These are phyloP conservation scores for Digitaria exilis DNA, from an alignment of 202 grass and related monocot genomes.

Conservation along the genomic window DNA sequence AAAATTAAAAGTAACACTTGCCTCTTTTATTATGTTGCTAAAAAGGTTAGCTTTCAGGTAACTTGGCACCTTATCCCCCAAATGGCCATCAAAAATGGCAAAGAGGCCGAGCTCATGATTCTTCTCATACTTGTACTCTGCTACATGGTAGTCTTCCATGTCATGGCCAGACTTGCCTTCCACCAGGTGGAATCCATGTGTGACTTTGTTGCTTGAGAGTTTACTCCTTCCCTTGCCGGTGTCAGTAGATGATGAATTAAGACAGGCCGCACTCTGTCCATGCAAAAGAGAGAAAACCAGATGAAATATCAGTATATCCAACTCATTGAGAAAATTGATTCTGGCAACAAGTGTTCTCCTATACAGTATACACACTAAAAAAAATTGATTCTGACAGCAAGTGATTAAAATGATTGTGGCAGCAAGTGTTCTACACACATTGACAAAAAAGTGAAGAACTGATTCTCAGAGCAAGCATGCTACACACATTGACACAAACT, in stretches of 20 bases:
- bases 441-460: not conserved
- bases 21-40: constrained; percentile 86
- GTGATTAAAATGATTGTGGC: not conserved
- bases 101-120: constrained; percentile 89
- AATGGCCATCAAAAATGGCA: constrained; percentile 99
- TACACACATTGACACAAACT: constrained; percentile 12
- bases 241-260: constrained; percentile 74
- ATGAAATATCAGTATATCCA: not conserved
- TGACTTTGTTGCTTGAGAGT: constrained; percentile 79
- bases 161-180: constrained; percentile 99
- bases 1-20: constrained; percentile 35
- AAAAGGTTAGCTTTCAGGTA: constrained; percentile 96
- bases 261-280: constrained; percentile 70
- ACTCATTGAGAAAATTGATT: not conserved
- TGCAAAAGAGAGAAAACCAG: constrained; percentile 27
- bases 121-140: constrained; percentile 86
- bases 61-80: constrained; percentile 91
- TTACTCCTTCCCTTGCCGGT: constrained; percentile 96
- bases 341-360: not conserved
- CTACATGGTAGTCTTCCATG: constrained; percentile 99
- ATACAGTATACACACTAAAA: constrained; percentile 18
- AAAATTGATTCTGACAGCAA: not conserved
- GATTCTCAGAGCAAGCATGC: not conserved
- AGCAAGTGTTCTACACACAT: not conserved
- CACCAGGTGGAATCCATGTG: constrained; percentile 95